A percentile compares a stretch with the other conserved stretches of the same genome.
phyloP scores from a whole-genome alignment of 192 early-diverging fungal species.

The Fimicolochytrium jonesii region DNA sequence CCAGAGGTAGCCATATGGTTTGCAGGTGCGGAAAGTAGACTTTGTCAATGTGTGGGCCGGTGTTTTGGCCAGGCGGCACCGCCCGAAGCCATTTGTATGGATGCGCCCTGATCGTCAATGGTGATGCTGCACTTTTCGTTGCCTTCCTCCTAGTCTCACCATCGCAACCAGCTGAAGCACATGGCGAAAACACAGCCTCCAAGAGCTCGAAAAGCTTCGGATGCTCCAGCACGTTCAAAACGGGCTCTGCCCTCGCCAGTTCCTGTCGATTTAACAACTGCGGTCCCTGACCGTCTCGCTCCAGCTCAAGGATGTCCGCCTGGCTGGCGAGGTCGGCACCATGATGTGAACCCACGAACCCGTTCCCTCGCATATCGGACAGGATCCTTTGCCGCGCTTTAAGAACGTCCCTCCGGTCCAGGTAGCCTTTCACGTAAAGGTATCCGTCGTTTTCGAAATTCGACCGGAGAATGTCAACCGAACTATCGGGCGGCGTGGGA shows the following conservation, averaged over 20 bases:
- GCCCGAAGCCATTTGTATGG: constrained; percentile 47
- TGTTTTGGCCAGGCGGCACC: constrained; percentile 27
- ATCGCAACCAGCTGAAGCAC: not conserved
- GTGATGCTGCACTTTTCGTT: not conserved
- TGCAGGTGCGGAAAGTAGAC: constrained; percentile 34
- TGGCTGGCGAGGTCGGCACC: not conserved
- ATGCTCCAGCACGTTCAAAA: constrained; percentile 26
- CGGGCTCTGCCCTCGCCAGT: constrained; percentile 7
- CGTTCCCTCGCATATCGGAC: not conserved
- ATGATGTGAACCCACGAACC: too few species aligned
- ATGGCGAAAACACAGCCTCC: constrained; percentile 23
- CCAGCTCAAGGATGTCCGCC: not conserved
- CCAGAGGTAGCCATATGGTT: constrained; percentile 44
- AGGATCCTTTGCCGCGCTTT: constrained; percentile 3
- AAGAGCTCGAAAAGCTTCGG: constrained; percentile 14
- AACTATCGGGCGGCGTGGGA: not conserved
- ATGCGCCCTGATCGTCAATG: not conserved
- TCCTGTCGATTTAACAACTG: constrained; percentile 26
- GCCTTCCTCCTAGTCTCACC: not conserved
- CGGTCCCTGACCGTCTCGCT: not conserved
- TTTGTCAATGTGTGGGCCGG: constrained; percentile 40
- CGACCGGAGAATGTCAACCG: not conserved
- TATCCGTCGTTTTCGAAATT: constrained; percentile 17
- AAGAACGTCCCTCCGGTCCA: not conserved
- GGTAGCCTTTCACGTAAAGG: not conserved